phyloP scores from a whole-genome alignment of 2,329 filamentous ascomycete genomes.

The Venturia carpophila region DNA sequence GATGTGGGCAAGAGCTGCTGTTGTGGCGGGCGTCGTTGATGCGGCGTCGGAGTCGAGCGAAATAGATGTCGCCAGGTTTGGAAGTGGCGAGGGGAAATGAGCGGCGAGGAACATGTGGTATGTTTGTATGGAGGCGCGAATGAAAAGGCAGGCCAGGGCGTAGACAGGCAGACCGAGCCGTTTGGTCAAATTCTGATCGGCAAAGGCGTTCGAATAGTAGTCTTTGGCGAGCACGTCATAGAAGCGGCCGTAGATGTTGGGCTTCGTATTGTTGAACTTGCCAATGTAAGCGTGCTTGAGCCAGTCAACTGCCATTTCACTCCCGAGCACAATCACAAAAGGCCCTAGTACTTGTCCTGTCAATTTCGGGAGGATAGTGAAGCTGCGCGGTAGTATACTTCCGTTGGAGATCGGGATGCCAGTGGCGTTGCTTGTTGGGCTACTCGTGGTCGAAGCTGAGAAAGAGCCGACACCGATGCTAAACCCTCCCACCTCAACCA shows the following conservation, averaged over 20 bases:
- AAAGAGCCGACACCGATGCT: slow-evolving; percentile 40
- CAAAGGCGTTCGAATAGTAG: slow-evolving; percentile 77
- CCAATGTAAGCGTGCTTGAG: slow-evolving; percentile 96
- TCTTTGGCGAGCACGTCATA: slow-evolving; percentile 93
- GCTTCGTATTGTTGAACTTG: slow-evolving; percentile 97
- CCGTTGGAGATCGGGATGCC: slow-evolving; percentile 52
- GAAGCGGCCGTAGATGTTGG: slow-evolving; percentile 79
- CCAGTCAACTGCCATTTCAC: slow-evolving; percentile 94
- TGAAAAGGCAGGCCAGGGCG: slow-evolving; percentile 88
- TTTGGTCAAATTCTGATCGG: slow-evolving; percentile 80
- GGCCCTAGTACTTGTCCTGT: slow-evolving; percentile 85
- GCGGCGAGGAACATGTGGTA: slow-evolving; percentile 97
- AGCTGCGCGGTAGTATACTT: slow-evolving; percentile 80
- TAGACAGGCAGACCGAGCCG: slow-evolving; percentile 86
- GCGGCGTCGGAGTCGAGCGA: slow-evolving; percentile 45
- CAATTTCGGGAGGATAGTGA: slow-evolving; percentile 81
- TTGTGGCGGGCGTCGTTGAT: slow-evolving; percentile 59
- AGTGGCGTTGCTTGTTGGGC: slow-evolving; percentile 39
- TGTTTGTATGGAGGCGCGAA: slow-evolving; percentile 87
- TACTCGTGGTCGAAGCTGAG: slow-evolving; percentile 24
- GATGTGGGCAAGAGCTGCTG: slow-evolving; percentile 69
- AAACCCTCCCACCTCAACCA: slow-evolving; percentile 87
- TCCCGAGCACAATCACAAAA: slow-evolving; percentile 87
- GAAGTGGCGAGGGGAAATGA: slow-evolving; percentile 60
- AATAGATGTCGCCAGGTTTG: slow-evolving; percentile 58